Percentiles rank a stretch among this genome's conserved stretches.
These are phyloP conservation scores for Parachlorella kessleri DNA, from an alignment of 139 green algal species.

Conservation along the genomic window DNA sequence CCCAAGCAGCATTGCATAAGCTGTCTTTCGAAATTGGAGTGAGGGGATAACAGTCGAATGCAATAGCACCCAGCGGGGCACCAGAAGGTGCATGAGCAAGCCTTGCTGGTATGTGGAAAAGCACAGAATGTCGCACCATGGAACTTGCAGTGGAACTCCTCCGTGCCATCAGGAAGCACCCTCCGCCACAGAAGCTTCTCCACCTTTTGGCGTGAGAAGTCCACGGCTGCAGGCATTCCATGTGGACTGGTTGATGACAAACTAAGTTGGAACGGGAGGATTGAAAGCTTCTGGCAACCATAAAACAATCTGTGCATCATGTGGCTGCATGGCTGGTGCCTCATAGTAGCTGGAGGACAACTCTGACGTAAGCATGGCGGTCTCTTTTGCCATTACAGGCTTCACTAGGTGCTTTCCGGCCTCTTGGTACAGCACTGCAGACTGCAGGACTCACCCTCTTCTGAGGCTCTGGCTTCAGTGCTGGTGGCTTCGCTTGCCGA, in stretches of 20 bases:
- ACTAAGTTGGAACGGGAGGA: not conserved
- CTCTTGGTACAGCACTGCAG: no score
- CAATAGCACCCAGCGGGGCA: not conserved
- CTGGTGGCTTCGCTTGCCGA: no score
- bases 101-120: not conserved
- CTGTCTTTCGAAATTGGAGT: not conserved
- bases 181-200: constrained; percentile 39
- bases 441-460: no score
- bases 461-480: no score
- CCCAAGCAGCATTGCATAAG: not conserved
- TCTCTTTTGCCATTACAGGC: not conserved
- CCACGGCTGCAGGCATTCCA: not conserved
- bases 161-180: not conserved
- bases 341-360: not conserved
- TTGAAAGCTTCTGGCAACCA: not conserved
- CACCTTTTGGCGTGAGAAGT: not conserved
- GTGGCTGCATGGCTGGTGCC: not conserved
- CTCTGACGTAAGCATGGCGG: not conserved
- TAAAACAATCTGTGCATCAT: not conserved
- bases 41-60: not conserved
- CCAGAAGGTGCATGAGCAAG: constrained; percentile 21
- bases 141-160: constrained; percentile 60
- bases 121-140: constrained; percentile 43
- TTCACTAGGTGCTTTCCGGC: no score
- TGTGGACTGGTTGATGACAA: not conserved